Evolutionary conservation across 2,329 filamentous ascomycete genomes (phyloP), one percentile per base, ranked within the genome.

Genomic region (Aspergillus carbonarius): DNA sequence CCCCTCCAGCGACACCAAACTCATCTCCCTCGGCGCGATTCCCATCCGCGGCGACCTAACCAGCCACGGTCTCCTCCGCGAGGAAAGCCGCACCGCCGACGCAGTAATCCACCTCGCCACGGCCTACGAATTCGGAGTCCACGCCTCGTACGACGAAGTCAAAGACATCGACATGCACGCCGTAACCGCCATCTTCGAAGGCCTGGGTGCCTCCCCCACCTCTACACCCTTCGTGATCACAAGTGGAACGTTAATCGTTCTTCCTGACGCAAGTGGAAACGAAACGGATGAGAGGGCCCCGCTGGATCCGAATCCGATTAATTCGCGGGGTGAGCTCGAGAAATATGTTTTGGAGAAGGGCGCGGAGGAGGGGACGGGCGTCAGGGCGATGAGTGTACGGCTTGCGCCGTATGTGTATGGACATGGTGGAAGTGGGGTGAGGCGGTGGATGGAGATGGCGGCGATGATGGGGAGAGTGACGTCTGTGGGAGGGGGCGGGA

Each of bases 41-140:
- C 62, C 69, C 0, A 66, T 76, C 8, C 67, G 62, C 2, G 78
- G 78, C 18, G 60, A 67, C 54, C 66, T 81, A 7, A 61, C 73
- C 12, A 73, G 79, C 50, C 55, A 74, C 1, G 69, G 71, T 3
- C 61, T 68, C 20, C 67, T 81, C 49, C 25, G 68, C 64, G 44
- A 63, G 53, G 32, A 74, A 68, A 12, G 75, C 75, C 4, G 55
- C 62, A 1, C 63, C 1, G 67, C 67, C 9, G 77, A 80, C 46
- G 76, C 69, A 13, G 72, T 76, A 35, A 71, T 79, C 55, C 76
- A 80, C 55, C 70, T 79, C 5, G 78, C 75, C 27, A 80, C 80
- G 60, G 64, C 71, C 30, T 74, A 78, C 64, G 71, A 79, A 65
- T 78, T 80, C 63, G 63, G 67, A 54, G 65, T 76, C 49, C 66